Evolutionary conservation across 345 rosid genomes (phyloP).

Genomic region (Bruguiera parviflora): DNA sequence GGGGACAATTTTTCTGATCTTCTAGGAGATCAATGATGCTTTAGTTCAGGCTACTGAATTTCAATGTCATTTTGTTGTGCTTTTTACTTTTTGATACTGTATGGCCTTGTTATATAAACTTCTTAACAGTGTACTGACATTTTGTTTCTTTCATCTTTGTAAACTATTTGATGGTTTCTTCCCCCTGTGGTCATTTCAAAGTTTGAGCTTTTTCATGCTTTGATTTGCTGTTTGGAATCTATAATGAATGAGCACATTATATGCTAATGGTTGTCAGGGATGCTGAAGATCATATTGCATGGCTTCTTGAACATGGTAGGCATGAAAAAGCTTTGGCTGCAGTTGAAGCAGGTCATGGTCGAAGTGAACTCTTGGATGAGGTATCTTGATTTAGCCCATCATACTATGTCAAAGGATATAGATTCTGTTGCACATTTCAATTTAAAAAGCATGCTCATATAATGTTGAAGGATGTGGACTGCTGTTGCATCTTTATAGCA

Average conservation of each 20-base stretch:
- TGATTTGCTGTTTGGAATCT: neutral
- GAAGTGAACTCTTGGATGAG: slow-evolving; percentile 93
- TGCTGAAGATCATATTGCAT: slow-evolving; percentile 94
- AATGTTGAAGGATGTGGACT: neutral
- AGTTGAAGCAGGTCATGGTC: slow-evolving; percentile 95
- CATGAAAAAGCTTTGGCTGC: slow-evolving; percentile 98
- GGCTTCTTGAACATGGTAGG: slow-evolving; percentile 98
- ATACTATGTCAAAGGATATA: no score
- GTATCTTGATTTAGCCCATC: slow-evolving; percentile 30
- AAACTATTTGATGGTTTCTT: no score
- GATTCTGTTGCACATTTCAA: no score
- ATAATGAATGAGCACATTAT: neutral
- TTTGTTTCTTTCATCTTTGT: no score
- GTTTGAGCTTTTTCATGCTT: neutral
- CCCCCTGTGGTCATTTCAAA: no score
- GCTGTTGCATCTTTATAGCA: neutral
- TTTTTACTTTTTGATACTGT: neutral
- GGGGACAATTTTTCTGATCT: no score
- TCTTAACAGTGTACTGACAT: no score
- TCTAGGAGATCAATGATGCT: no score
- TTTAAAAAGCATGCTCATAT: no score
- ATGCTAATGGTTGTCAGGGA: slow-evolving; percentile 53
- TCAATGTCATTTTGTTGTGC: no score
- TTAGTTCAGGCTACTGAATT: no score
- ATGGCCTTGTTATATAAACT: neutral